These are phyloP conservation scores for Mikania micrantha DNA, from an alignment of 129 eudicot genomes.

Conservation along the genomic window DNA sequence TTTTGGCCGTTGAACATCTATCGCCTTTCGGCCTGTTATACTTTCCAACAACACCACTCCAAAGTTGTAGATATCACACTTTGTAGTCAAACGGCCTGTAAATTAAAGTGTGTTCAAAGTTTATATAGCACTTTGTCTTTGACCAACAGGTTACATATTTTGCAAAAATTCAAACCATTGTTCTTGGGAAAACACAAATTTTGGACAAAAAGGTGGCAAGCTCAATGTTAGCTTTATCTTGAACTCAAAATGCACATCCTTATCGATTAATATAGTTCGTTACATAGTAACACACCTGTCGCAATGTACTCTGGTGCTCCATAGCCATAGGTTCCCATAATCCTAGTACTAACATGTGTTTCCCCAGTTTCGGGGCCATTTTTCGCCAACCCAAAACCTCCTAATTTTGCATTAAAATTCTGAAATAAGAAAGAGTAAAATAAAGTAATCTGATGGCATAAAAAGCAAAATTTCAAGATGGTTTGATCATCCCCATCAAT, in stretches of 20 bases:
- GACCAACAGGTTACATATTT: neutral
- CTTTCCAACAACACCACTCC: slow-evolving; percentile 25
- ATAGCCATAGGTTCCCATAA: slow-evolving; percentile 20
- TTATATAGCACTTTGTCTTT: neutral
- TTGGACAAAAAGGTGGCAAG: too few relatives aligned
- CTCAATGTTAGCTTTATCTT: too few relatives aligned
- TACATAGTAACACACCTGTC: slow-evolving; percentile 16
- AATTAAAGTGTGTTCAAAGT: neutral
- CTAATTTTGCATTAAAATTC: too few relatives aligned
- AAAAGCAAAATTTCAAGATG: neutral
- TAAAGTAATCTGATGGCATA: neutral
- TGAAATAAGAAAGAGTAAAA: slow-evolving; percentile 6
- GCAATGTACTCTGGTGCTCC: neutral
- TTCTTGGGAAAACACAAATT: too few relatives aligned
- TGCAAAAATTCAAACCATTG: neutral
- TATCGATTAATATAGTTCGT: too few relatives aligned
- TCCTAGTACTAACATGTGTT: slow-evolving; percentile 17
- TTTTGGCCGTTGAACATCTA: neutral
- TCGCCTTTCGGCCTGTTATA: neutral
- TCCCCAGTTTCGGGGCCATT: too few relatives aligned
- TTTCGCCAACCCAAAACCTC: too few relatives aligned
- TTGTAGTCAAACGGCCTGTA: slow-evolving; percentile 10
- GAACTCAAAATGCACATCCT: too few relatives aligned
- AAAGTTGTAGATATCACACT: slow-evolving; percentile 25
- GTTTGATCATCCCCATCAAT: neutral